These are phyloP conservation scores for Yarrowia hollandica DNA, from an alignment of 805 yeast genomes.

Conservation along the genomic window DNA sequence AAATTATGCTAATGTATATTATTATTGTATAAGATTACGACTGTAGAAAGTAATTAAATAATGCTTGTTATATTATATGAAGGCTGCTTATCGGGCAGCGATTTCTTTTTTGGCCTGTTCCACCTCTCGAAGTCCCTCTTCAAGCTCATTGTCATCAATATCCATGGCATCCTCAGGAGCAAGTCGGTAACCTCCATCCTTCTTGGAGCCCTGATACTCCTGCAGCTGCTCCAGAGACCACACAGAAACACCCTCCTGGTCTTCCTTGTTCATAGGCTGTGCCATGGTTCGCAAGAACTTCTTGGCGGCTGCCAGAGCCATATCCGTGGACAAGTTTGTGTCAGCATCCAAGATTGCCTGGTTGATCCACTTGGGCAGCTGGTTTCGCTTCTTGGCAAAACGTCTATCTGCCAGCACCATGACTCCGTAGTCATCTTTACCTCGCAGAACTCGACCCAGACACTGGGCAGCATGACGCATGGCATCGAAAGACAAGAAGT, in stretches of 20 bases:
- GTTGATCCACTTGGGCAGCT: constrained; percentile 95
- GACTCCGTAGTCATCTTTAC: constrained; percentile 97
- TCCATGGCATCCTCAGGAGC: constrained; percentile 25
- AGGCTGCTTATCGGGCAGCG: not conserved
- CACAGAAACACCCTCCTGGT: constrained; percentile 91
- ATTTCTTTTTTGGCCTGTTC: constrained; percentile 3
- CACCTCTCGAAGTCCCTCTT: constrained; percentile 8
- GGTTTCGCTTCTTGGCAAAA: constrained; percentile 79
- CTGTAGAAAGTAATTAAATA: not conserved
- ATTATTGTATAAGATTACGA: not conserved
- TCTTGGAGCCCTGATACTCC: constrained; percentile 31
- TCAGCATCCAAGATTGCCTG: constrained; percentile 93
- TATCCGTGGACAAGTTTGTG: constrained; percentile 87
- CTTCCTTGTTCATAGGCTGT: constrained; percentile 85
- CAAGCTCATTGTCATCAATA: constrained; percentile 9
- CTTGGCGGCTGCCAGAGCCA: constrained; percentile 94
- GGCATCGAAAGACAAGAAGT: constrained; percentile 95
- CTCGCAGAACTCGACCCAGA: constrained; percentile 93
- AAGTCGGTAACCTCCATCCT: constrained; percentile 21
- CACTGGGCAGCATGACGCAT: constrained; percentile 99
- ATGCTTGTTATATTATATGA: not conserved
- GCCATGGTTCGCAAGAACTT: constrained; percentile 91
- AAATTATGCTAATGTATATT: constrained; percentile 18
- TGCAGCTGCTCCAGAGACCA: constrained; percentile 64
- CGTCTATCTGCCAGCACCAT: constrained; percentile 97